Base-by-base conservation (phyloP, 2,329 filamentous ascomycete genomes). In the Graphiopsis chlorocephala region DNA sequence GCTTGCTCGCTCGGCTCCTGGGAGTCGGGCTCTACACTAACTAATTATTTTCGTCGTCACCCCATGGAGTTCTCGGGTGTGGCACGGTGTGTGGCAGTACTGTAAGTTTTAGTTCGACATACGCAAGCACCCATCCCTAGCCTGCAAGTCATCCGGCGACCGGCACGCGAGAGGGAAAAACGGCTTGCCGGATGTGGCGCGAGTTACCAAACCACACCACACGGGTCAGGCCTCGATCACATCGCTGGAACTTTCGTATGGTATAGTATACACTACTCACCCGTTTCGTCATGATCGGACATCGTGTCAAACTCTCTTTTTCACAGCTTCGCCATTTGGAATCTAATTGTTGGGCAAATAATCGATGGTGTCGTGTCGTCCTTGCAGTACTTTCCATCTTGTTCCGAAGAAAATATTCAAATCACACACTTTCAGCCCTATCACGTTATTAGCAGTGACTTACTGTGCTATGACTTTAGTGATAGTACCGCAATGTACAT, bases 1-100 rank as follows among this genome's bases (percentile, higher is more conserved):
- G 64, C 65, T 2, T 64, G 74, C 26, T 75, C 66, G 29, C 15
- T 50, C 47, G 25, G 47, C 23, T 28, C 47, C 45, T 12, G 14
- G 11, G 31, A 11, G 12, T 33, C 12, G 31, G 31, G 31, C 10
- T n/a, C n/a, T n/a, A n/a, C n/a, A n/a, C n/a, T n/a, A n/a, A n/a
- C n/a, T n/a, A n/a, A n/a, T n/a, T n/a, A n/a, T n/a, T n/a, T n/a
- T n/a, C n/a, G n/a, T n/a, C n/a, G n/a, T n/a, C n/a, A n/a, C n/a
- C n/a, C n/a, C n/a, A n/a, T n/a, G n/a, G n/a, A n/a, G n/a, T n/a
- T n/a, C n/a, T n/a, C n/a, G n/a, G n/a, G n/a, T n/a, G n/a, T 38
- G 33, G 31, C 31, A 33, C 31, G n/a, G n/a, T n/a, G n/a, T n/a
- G n/a, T 33, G 31, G 31, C 31, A 1, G 31, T n/a, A 11, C 14